phyloP scores from a whole-genome alignment of 306 rosid genomes.

The Pterocarpus santalinus region DNA sequence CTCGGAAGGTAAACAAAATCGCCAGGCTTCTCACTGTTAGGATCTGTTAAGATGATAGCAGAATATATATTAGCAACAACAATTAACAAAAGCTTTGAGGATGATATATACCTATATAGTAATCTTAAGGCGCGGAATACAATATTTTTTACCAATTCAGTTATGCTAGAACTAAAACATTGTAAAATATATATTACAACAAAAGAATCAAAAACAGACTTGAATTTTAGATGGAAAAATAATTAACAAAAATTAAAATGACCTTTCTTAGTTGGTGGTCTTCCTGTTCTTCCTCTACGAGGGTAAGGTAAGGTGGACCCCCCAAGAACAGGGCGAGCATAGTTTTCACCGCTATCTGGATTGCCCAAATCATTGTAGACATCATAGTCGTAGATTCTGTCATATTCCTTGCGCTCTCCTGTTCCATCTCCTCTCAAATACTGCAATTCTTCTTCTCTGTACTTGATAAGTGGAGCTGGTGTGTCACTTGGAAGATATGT shows the following conservation, averaged over 20 bases:
- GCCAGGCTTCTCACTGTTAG: constrained; percentile 47
- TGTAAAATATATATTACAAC: not conserved
- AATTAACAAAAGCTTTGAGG: not conserved
- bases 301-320: constrained; percentile 76
- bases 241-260: not conserved
- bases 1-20: constrained; percentile 60
- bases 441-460: constrained; percentile 65
- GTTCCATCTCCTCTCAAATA: constrained; percentile 75
- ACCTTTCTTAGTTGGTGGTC: constrained; percentile 62
- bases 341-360: constrained; percentile 58
- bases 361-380: constrained; percentile 75
- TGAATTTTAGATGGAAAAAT: not conserved
- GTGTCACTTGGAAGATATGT: constrained; percentile 87
- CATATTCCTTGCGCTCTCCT: constrained; percentile 76
- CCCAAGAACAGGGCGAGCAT: constrained; percentile 77
- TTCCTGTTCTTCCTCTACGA: constrained; percentile 83
- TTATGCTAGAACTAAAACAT: too few species aligned
- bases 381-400: constrained; percentile 81
- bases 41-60: constrained; percentile 55
- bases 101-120: too few species aligned
- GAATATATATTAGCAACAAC: not conserved
- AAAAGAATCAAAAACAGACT: too few species aligned
- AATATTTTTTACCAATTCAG: too few species aligned
- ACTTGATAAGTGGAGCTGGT: constrained; percentile 64
- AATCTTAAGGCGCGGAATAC: too few species aligned